phyloP scores from a whole-genome alignment of 345 rosid genomes.

The Noccaea caerulescens region DNA sequence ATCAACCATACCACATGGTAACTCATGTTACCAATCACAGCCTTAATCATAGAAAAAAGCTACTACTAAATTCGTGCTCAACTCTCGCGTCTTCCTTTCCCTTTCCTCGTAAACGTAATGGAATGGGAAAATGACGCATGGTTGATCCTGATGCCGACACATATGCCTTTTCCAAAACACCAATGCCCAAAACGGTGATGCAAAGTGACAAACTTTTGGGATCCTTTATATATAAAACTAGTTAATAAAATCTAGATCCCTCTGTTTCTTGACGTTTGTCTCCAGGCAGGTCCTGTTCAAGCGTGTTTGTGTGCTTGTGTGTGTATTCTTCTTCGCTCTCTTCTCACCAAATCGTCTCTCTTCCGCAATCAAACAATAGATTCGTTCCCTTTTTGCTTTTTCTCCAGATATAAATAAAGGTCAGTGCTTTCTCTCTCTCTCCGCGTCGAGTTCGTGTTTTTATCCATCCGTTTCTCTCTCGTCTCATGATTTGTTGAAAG shows the following conservation, averaged over 20 bases:
- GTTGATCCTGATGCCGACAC: slow-evolving; percentile 34
- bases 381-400: slow-evolving; percentile 17
- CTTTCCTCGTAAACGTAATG: slow-evolving; percentile 26
- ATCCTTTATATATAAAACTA: slow-evolving; percentile 6
- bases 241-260: neutral
- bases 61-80: neutral
- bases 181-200: slow-evolving; percentile 30
- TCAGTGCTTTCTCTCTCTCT: slow-evolving; percentile 24
- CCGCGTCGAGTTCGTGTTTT: slow-evolving; percentile 47
- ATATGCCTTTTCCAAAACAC: slow-evolving; percentile 4
- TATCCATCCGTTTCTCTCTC: slow-evolving; percentile 17
- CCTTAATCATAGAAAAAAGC: slow-evolving; percentile 7
- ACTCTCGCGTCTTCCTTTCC: neutral
- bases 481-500: slow-evolving; percentile 18
- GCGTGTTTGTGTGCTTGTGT: slow-evolving; percentile 20
- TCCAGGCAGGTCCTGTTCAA: slow-evolving; percentile 7
- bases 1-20: no score
- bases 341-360: slow-evolving; percentile 10
- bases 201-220: slow-evolving; percentile 28
- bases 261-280: slow-evolving; percentile 36
- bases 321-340: slow-evolving; percentile 23
- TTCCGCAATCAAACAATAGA: neutral
- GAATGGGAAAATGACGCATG: slow-evolving; percentile 25
- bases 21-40: no score
- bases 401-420: slow-evolving; percentile 30